Conservation (phyloP, 2,329 filamentous ascomycete genomes). For the Fusarium sp. region DNA sequence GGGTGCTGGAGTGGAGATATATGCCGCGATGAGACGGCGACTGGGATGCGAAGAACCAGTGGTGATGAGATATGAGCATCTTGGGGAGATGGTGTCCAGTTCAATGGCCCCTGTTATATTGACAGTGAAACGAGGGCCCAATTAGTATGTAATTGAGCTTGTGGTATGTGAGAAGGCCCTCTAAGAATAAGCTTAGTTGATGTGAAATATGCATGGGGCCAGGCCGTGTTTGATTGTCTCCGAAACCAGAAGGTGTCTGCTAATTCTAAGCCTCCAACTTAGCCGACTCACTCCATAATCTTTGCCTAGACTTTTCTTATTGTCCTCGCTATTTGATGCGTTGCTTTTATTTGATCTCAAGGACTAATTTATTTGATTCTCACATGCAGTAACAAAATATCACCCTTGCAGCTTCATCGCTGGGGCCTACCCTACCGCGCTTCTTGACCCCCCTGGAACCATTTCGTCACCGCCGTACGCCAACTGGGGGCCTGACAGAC, state of each 20-base stretch:
- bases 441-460: constrained; percentile 24
- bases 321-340: constrained; percentile 12
- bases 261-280: constrained; percentile 1
- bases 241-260: constrained; percentile 24
- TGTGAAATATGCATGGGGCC: neutral
- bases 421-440: constrained; percentile 26
- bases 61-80: constrained; percentile 2
- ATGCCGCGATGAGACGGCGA: constrained; percentile 23
- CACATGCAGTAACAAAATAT: constrained; percentile 6
- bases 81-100: neutral
- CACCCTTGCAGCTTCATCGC: constrained; percentile 4
- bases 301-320: neutral
- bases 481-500: constrained; percentile 38
- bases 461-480: constrained; percentile 47
- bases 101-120: neutral
- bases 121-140: constrained; percentile 5
- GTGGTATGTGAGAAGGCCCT: neutral
- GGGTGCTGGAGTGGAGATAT: constrained; percentile 31
- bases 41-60: constrained; percentile 18
- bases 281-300: neutral
- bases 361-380: too few species aligned
- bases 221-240: constrained; percentile 1
- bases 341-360: constrained; percentile 24
- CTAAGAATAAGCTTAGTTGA: neutral
- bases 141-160: neutral